These are phyloP conservation scores for Amaranthus hypochondriacus DNA, from an alignment of 148 eudicot genomes.

Conservation along the genomic window DNA sequence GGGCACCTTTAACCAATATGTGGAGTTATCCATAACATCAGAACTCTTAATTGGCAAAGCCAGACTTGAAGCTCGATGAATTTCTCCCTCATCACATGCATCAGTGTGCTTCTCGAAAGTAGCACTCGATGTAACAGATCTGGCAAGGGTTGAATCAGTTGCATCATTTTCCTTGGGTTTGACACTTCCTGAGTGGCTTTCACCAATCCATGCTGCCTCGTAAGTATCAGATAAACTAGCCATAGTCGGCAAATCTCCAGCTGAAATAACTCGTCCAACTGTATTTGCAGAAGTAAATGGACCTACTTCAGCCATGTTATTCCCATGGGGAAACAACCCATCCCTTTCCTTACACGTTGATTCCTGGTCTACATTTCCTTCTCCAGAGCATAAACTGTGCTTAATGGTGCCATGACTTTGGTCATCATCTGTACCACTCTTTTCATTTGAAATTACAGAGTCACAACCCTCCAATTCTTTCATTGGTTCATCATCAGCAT, in stretches of 20 bases:
- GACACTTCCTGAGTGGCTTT: constrained; percentile 35
- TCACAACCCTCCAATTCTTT: constrained; percentile 26
- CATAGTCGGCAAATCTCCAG: constrained; percentile 44
- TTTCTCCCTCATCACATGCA: constrained; percentile 31
- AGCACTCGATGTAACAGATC: constrained; percentile 30
- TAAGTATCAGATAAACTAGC: constrained; percentile 64
- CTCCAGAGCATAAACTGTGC: constrained; percentile 24
- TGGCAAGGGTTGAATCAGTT: constrained; percentile 23
- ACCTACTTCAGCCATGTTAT: constrained; percentile 26
- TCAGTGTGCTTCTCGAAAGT: constrained; percentile 35
- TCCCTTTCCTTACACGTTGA: constrained; percentile 24
- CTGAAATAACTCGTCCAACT: constrained; percentile 46
- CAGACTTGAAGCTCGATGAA: constrained; percentile 28
- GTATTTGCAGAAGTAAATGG: constrained; percentile 26
- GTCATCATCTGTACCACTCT: constrained; percentile 19
- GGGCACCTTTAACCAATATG: constrained; percentile 66
- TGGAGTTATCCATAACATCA: constrained; percentile 42
- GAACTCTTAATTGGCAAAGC: constrained; percentile 36
- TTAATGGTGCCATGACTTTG: constrained; percentile 25
- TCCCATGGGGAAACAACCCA: constrained; percentile 24
- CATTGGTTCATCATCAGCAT: constrained; percentile 9
- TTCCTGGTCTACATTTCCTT: constrained; percentile 20
- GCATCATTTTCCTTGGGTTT: constrained; percentile 28
- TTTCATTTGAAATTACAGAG: constrained; percentile 22
- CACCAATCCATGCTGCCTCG: constrained; percentile 88